Base-by-base conservation (phyloP, 208 protist genomes). In the Porcisia hertigi region DNA sequence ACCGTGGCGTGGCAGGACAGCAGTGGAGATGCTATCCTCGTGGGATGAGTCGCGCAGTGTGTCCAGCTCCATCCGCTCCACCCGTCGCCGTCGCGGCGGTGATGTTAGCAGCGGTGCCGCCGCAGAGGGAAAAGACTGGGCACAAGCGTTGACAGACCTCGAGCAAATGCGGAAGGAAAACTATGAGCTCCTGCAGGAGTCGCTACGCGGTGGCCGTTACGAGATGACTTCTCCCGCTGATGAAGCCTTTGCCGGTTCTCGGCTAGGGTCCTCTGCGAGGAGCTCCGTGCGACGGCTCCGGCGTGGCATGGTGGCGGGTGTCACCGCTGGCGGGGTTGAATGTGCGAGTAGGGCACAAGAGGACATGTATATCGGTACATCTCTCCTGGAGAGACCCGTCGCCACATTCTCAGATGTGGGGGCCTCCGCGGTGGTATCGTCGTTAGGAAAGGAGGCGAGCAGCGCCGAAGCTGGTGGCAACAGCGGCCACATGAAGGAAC, bases 81-180 rank as follows among this genome's bases (percentile, higher is more conserved):
- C 76, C 1, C 83, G 84, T 23, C 77, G 76, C 34, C 79, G 83
- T 18, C 71, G 85, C 25, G 80, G 88, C 53, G 79, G 85, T 30
- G 79, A 80, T 11, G 53, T 77, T 4, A 54, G 70, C 1, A 57
- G 45, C 49, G 54, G 62, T 18, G 80, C 81, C 5, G 49, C 53
- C 12, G 34, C n/a, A 7, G 75, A 81, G 59, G 81, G 71, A 30
- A 59, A 72, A 2, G 81, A 87, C 52, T 88, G 83, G 83, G 74
- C 88, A 62, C 64, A 77, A 63, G 78, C 81, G 18, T 80, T 95
- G 41, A 59, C 76, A 41, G 86, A 85, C 52, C 75, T 95, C 18
- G 88, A 90, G 73, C 78, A 79, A 60, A 94, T 96, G 89, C 89
- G 91, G 74, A 74, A 64, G 58, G 90, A 94, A 75, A 94, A 96